Evolutionary conservation across 2,329 filamentous ascomycete species (phyloP).

Genomic region (Clarireedia sp.): DNA sequence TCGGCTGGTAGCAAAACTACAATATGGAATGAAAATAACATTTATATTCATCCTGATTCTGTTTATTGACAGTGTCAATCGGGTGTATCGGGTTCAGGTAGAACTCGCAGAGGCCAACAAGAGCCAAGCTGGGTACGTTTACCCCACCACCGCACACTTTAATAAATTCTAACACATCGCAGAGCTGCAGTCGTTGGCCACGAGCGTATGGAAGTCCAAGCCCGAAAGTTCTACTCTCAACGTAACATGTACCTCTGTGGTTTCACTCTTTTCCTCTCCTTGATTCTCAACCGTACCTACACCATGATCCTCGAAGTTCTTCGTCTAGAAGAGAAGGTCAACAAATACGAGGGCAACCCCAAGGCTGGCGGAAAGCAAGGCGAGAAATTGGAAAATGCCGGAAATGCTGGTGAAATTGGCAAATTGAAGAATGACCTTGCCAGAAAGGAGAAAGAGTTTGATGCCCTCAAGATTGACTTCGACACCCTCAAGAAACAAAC

Average conservation of each 20-base stretch:
- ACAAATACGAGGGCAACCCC: conserved; percentile 65
- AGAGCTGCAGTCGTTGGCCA: conserved; percentile 70
- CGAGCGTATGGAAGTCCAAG: conserved; percentile 96
- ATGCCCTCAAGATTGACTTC: conserved; percentile 62
- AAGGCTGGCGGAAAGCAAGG: conserved; percentile 56
- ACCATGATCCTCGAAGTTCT: conserved; percentile 53
- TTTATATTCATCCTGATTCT: conserved; percentile 99
- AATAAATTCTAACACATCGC: conserved; percentile 24
- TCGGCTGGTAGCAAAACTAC: conserved; percentile 72
- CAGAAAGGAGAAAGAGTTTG: conserved; percentile 74
- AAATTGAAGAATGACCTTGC: conserved; percentile 57
- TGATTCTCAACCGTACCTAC: conserved; percentile 99
- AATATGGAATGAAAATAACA: conserved; percentile 97
- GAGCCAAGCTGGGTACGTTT: conserved; percentile 33
- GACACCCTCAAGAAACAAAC: conserved; percentile 3
- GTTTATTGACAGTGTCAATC: conserved; percentile 91
- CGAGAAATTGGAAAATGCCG: conserved; percentile 63
- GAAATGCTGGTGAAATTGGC: conserved; percentile 68
- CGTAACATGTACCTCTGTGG: conserved; percentile 99
- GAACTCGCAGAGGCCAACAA: conserved; percentile 72
- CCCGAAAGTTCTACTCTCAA: conserved; percentile 99
- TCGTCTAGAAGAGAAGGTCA: conserved; percentile 85
- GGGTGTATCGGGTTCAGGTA: conserved; percentile 92
- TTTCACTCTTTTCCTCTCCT: conserved; percentile 96
- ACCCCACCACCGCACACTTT: neutral